Percentiles rank a stretch among this genome's conserved stretches.
Conservation (phyloP, 179 eudicot genomes). For the Gypsophila paniculata region DNA sequence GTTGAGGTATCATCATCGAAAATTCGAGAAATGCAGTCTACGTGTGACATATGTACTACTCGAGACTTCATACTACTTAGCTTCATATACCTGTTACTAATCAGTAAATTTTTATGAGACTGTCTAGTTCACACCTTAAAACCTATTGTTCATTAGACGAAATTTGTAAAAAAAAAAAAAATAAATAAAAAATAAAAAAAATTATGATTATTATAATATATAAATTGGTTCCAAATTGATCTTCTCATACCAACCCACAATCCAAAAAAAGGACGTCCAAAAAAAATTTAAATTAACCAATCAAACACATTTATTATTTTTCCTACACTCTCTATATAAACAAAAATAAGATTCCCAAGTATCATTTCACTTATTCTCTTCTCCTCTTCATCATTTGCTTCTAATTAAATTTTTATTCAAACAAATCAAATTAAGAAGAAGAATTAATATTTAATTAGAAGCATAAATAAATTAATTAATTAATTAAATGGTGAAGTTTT, state of each 20-base stretch:
- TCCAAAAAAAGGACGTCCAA: constrained; percentile 2
- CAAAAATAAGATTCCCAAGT: constrained; percentile 11
- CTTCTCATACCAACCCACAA: neutral
- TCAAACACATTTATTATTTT: constrained; percentile 10
- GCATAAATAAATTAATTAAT: constrained; percentile 15
- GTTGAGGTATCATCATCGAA: no score
- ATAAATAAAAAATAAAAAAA: no score
- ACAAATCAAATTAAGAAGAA: constrained; percentile 33
- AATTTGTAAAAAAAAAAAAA: no score
- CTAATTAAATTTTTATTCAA: constrained; percentile 22
- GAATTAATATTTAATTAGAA: constrained; percentile 22
- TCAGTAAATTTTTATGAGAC: no score
- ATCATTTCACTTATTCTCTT: neutral
- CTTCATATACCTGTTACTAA: no score
- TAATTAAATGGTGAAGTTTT: constrained; percentile 71
- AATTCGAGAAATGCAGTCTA: no score
- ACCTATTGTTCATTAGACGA: no score
- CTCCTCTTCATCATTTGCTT: neutral
- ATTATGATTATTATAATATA: no score
- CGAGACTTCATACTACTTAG: no score
- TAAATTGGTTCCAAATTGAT: no score
- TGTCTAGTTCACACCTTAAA: no score
- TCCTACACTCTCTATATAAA: constrained; percentile 20
- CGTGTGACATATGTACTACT: no score
- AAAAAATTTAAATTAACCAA: neutral